Evolutionary conservation across 2,329 filamentous ascomycete genomes (phyloP).

Genomic region (Tolypocladium endophyticum): DNA sequence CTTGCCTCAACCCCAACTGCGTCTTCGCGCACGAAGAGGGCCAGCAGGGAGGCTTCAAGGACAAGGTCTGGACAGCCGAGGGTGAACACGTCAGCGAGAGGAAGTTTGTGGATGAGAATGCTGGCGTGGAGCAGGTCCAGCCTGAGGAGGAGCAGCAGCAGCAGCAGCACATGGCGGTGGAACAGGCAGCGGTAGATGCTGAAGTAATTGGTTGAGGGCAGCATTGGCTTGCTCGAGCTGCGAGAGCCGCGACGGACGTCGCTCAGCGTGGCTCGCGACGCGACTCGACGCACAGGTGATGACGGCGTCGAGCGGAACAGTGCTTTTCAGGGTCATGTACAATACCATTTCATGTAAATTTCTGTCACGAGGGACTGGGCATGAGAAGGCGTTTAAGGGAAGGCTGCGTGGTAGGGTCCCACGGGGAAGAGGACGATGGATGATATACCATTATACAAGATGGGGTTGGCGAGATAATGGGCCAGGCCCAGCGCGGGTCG

Average conservation of each 20-base stretch:
- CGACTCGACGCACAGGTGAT: neutral
- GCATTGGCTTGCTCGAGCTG: neutral
- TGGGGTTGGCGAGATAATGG: neutral
- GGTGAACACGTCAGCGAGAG: conserved; percentile 72
- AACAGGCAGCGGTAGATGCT: conserved; percentile 24
- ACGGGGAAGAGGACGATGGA: neutral
- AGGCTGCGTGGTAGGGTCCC: neutral
- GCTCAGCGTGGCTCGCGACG: neutral
- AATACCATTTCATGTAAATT: neutral
- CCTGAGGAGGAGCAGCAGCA: conserved; percentile 27
- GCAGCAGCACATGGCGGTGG: conserved; percentile 21
- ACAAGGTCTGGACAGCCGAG: conserved; percentile 82
- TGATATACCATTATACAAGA: neutral
- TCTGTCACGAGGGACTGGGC: neutral
- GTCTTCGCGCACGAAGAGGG: conserved; percentile 85
- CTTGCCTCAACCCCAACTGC: conserved; percentile 82
- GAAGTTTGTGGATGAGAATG: conserved; percentile 69
- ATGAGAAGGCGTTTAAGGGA: conserved; percentile 3
- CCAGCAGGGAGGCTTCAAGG: conserved; percentile 72
- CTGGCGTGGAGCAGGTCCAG: conserved; percentile 61
- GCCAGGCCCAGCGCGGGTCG: neutral
- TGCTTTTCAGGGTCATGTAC: neutral
- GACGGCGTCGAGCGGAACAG: neutral
- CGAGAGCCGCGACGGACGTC: neutral
- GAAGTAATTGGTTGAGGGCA: conserved; percentile 22